Evolutionary conservation across 306 rosid species (phyloP), one percentile per base, ranked within the genome.

Genomic region (Vigna angularis): DNA sequence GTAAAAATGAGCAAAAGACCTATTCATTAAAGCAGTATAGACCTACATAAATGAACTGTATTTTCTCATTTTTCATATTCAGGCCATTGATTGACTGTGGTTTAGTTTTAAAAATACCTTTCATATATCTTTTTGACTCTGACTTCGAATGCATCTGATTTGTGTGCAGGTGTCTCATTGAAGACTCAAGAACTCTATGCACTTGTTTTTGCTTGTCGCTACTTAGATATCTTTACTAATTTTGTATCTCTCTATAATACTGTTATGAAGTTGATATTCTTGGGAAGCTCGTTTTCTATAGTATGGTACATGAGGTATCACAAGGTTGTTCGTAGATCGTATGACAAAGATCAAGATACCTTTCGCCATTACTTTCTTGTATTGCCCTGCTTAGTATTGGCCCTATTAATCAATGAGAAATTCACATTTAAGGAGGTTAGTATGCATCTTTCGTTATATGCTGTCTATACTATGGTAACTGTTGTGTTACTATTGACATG

Each of bases 111-210:
- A 20, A 11, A 45, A 70, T 58, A 48, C 48, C 38, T 49, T 47
- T n/a, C 70, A 12, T 28, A 18, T 47, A 28, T 38, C 48, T 49
- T 52, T n/a, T 22, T 14, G 15, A 50, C 73, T 57, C 63, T 75
- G 59, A 83, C 80, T 36, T 77, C 51, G 75, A 59, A 3, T 67
- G 38, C 74, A 57, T 62, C 68, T 64, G 71, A 26, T 63, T 52
- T 52, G 47, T 13, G 18, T 79, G 80, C 89, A 93, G 98, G 98
- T 73, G 79, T 91, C 69, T 93, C 98, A 14, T 73, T 93, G 90
- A 93, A 88, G 91, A 91, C 97, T 45, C 98, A 93, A 88, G 98
- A 93, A 82, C 98, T 93, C 70, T 93, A 87, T 59, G 94, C 97
- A 34, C 16, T 93, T 53, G 97, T 93, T 74, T 93, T 93, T 73